Evolutionary conservation across 2,329 filamentous ascomycete genomes (phyloP).

Genomic region (Neopestalotiopsis rosae): DNA sequence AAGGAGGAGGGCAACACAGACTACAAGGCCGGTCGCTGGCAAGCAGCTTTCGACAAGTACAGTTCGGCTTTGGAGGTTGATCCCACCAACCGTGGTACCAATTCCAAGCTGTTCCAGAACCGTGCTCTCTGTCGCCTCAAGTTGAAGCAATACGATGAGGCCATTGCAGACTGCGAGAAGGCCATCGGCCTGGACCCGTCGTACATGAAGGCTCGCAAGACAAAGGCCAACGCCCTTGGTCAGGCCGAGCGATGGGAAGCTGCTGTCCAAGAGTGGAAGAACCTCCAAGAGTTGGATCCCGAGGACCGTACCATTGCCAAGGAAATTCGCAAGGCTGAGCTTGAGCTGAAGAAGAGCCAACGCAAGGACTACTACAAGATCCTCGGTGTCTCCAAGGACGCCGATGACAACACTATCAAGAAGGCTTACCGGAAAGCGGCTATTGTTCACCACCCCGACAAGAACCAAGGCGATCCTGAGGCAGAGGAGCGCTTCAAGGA

Average conservation of each 20-base stretch:
- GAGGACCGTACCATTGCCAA: slow-evolving; percentile 79
- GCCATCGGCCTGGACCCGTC: slow-evolving; percentile 82
- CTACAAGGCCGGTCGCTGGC: slow-evolving; percentile 85
- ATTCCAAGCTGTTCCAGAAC: slow-evolving; percentile 94
- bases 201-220: slow-evolving; percentile 92
- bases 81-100: slow-evolving; percentile 86
- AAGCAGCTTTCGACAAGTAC: slow-evolving; percentile 84
- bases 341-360: slow-evolving; percentile 97
- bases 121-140: slow-evolving; percentile 83
- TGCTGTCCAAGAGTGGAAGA: slow-evolving; percentile 86
- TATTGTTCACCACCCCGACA: slow-evolving; percentile 94
- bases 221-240: slow-evolving; percentile 88
- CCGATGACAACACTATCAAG: slow-evolving; percentile 86
- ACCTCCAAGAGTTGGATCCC: slow-evolving; percentile 81
- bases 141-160: slow-evolving; percentile 82
- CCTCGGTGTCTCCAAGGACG: slow-evolving; percentile 84
- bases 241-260: slow-evolving; percentile 91
- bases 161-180: slow-evolving; percentile 84
- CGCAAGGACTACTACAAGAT: slow-evolving; percentile 99
- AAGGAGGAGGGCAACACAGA: slow-evolving; percentile 92
- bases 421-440: slow-evolving; percentile 96
- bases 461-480: slow-evolving; percentile 85
- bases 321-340: slow-evolving; percentile 87
- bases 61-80: slow-evolving; percentile 83
- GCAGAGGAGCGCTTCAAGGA: slow-evolving; percentile 97